Evolutionary conservation across 495 filamentous ascomycete species (phyloP), one percentile per base, ranked within the genome.

Genomic region (Podospora australis): DNA sequence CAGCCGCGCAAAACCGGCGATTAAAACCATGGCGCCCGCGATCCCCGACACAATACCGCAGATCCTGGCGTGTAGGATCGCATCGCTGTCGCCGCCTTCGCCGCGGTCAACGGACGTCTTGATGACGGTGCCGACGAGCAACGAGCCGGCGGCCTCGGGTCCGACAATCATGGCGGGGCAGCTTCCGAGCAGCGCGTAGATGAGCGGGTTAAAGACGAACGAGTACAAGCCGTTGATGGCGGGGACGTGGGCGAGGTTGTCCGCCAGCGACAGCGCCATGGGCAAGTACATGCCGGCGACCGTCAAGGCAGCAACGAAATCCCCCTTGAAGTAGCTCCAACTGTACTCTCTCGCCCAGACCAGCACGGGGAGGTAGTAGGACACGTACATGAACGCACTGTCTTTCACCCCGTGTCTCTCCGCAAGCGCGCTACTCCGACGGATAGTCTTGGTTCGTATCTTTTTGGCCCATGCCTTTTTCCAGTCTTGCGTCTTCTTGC

Each of bases 211-310:
- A 63, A 96, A 83, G 41, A 92, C 88, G 60, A 96, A 99, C 22
- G 83, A 81, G 62, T 97, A 97, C 17, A 99, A 75, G n/a, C 92
- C 92, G 60, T 95, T 89, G 66, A 97, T 88, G 0, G 92, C 83
- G 7, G 91, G 90, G 13, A 96, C 80, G 58, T 97, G 91, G 6
- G 84, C 92, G 30, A 99, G 81, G 64, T 97, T 99, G 22, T 85
- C 80, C n/a, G 91, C 89, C 49, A 90, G 78, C 4, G 90, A 96
- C 22, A 99, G 78, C 0, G 91, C 83, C 91, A 99, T 96, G 21
- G 92, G 92, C 29, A 99, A 87, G 59, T 99, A 99, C 70, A 99
- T 90, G 11, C 90, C 95, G 1, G 91, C 88, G 68, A 99, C 83
- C 2, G 92, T 96, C 44, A 97, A 64, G 38, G 86, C 79, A 10